phyloP scores from a whole-genome alignment of 331 rosid genomes.

The Dryas integrifolia region DNA sequence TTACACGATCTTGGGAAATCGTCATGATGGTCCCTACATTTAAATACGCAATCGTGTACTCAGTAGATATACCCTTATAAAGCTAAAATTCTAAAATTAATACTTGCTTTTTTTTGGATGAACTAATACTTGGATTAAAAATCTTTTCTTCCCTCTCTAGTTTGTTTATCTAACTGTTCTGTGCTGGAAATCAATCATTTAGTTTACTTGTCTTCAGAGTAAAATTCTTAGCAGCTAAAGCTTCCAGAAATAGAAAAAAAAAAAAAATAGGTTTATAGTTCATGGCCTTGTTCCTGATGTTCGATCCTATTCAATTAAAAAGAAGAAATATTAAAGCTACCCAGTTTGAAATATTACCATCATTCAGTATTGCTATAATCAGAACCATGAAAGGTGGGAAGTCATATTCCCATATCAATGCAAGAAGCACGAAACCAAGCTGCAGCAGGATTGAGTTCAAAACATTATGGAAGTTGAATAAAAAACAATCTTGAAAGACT shows the following conservation, averaged over 20 bases:
- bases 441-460: slow-evolving; percentile 38
- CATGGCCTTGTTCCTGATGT: neutral
- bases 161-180: neutral
- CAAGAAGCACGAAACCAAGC: slow-evolving; percentile 77
- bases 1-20: slow-evolving; percentile 77
- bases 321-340: neutral
- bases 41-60: neutral
- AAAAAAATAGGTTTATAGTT: neutral
- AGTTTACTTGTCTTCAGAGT: neutral
- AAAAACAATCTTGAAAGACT: slow-evolving; percentile 7
- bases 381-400: slow-evolving; percentile 93
- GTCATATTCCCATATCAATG: slow-evolving; percentile 75
- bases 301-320: neutral
- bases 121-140: neutral
- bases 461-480: slow-evolving; percentile 9
- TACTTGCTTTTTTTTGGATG: neutral
- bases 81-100: neutral
- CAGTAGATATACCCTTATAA: neutral
- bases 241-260: neutral
- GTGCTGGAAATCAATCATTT: slow-evolving; percentile 2
- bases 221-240: too few relatives aligned
- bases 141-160: neutral
- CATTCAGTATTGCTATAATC: slow-evolving; percentile 73
- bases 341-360: slow-evolving; percentile 46
- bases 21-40: slow-evolving; percentile 84